Percentiles rank a stretch among this genome's conserved stretches.
Evolutionary conservation across 306 rosid species (phyloP).

Genomic region (Trifolium subterraneum): DNA sequence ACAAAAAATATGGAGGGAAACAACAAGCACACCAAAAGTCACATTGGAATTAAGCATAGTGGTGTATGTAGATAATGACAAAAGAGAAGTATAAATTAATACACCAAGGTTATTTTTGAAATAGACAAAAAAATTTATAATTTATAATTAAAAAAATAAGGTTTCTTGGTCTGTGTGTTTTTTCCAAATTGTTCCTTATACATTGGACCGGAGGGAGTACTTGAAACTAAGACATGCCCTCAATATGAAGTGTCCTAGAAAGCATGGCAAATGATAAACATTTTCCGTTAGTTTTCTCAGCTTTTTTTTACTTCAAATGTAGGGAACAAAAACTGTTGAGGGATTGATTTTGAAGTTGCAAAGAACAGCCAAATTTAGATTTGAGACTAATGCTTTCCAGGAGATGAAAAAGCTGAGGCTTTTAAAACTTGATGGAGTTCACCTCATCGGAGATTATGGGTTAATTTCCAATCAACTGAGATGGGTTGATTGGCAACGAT

Average conservation of each 20-base stretch:
- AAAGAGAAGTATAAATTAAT: too few species aligned
- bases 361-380: not conserved
- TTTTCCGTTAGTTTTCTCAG: not conserved
- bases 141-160: too few species aligned
- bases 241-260: not conserved
- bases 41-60: too few species aligned
- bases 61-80: too few species aligned
- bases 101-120: too few species aligned
- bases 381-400: slow-evolving; percentile 45
- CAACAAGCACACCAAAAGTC: too few species aligned
- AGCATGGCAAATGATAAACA: not conserved
- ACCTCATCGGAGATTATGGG: slow-evolving; percentile 37
- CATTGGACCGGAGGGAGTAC: too few species aligned
- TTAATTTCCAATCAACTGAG: slow-evolving; percentile 42
- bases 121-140: too few species aligned
- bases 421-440: slow-evolving; percentile 41
- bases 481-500: slow-evolving; percentile 53
- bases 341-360: slow-evolving; percentile 27
- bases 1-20: too few species aligned
- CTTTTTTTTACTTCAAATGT: not conserved
- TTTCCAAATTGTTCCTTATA: too few species aligned
- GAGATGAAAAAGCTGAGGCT: slow-evolving; percentile 49
- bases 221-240: not conserved
- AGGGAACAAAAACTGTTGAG: slow-evolving; percentile 35
- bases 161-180: too few species aligned